Evolutionary conservation across 129 eudicot species (phyloP).

Genomic region (Helianthus annuus): DNA sequence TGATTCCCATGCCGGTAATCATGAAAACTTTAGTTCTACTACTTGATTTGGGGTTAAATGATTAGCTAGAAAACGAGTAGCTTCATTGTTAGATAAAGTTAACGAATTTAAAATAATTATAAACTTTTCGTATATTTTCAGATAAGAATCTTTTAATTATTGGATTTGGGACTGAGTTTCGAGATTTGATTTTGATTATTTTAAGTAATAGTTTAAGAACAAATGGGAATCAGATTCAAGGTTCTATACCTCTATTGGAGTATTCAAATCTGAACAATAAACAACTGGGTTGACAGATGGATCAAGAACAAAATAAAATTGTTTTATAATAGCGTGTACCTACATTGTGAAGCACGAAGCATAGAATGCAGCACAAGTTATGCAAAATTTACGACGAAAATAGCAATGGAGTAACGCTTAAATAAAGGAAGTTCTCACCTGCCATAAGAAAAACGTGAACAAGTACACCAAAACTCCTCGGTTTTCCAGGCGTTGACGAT

Average conservation of each 20-base stretch:
- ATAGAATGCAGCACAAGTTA: slow-evolving; percentile 36
- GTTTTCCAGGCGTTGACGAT: not conserved
- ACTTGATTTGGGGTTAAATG: not conserved
- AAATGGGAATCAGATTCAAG: slow-evolving; percentile 16
- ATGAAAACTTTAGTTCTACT: not conserved
- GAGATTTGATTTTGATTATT: slow-evolving; percentile 8
- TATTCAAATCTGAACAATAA: slow-evolving; percentile 11
- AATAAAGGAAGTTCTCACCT: slow-evolving; percentile 25
- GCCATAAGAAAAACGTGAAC: slow-evolving; percentile 6
- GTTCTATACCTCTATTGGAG: slow-evolving; percentile 24
- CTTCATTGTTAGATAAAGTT: slow-evolving; percentile 26
- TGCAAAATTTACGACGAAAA: slow-evolving; percentile 24
- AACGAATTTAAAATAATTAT: slow-evolving; percentile 6
- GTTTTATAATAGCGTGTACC: slow-evolving; percentile 23
- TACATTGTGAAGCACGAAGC: slow-evolving; percentile 39
- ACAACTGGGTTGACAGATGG: slow-evolving; percentile 30
- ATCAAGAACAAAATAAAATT: slow-evolving; percentile 6
- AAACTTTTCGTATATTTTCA: slow-evolving; percentile 16
- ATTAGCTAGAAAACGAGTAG: slow-evolving; percentile 17
- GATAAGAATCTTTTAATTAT: slow-evolving; percentile 26
- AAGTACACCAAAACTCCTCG: slow-evolving; percentile 11
- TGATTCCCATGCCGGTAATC: not conserved
- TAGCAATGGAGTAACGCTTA: slow-evolving; percentile 20
- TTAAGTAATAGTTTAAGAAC: slow-evolving; percentile 27
- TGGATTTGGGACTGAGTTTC: slow-evolving; percentile 5